Base-by-base conservation (phyloP, 2,329 filamentous ascomycete species). In the Pochonia chlamydosporia region DNA sequence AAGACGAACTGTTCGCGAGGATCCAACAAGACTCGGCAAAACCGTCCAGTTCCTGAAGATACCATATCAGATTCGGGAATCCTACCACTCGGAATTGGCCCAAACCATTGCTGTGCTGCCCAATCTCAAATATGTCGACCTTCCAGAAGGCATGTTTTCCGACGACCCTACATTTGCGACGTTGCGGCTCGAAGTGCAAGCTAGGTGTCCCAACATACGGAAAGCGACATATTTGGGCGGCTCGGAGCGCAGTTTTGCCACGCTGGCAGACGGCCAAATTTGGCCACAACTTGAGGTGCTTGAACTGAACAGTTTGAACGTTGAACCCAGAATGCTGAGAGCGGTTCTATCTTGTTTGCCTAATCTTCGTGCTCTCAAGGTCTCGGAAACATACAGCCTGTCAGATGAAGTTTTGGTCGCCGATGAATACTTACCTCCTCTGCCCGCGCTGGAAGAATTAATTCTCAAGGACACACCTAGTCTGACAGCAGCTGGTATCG, bases 61-160 rank as follows among this genome's bases (percentile, higher is more conserved):
- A 49, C 89, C 92, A 6, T 96, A 96, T 66, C 96, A 96, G 92
- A 85, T 92, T 46, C 83, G 92, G 49, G 89, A 96, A 70, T 87
- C 87, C 1, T 87, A 80, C 63, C 89, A 93, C 63, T 79, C 87
- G 46, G 87, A 92, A 53, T 78, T 96, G 42, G 91, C 92, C 9
- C 82, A 90, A 43, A 89, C 87, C 23, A 85, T 96, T 41, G 89
- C 89, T 31, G 87, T 91, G 21, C 76, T 92, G 37, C 88, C 89
- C 25, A 90, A 92, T 59, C 73, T 97, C 39, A 85, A 81, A 63
- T 96, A 93, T 64, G 85, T 96, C 55, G 92, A 97, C 66, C 76
- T 97, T 7, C 92, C 92, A 4, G 87, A 93, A 54, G 91, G 89
- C 43, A 81, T 96, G 63, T 96, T 84, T 68, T 81, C 78, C 44